phyloP scores from a whole-genome alignment of 495 filamentous ascomycete species.

The Neurospora cerealis region DNA sequence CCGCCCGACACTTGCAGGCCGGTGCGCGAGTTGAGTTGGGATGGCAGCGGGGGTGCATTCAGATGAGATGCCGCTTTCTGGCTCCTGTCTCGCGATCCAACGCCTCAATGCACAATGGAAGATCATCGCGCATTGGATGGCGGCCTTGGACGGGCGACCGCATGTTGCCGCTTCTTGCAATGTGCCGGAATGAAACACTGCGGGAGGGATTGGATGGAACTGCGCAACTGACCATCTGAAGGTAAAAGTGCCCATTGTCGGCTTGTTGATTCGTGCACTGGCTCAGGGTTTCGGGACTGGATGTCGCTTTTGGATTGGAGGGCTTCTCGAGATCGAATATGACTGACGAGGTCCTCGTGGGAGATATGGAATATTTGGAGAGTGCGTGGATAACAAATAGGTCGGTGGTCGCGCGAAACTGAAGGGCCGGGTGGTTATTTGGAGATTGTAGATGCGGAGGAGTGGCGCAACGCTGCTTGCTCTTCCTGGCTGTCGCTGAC shows the following conservation, averaged over 20 bases:
- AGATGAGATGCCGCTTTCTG: constrained; percentile 1
- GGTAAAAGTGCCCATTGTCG: constrained; percentile 38
- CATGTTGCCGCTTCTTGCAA: not conserved
- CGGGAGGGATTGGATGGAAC: not conserved
- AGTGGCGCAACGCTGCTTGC: not conserved
- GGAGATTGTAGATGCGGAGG: not conserved
- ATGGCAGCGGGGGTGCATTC: constrained; percentile 1
- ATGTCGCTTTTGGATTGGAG: not conserved
- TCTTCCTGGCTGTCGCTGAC: not conserved
- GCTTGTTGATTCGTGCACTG: not conserved
- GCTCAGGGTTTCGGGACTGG: not conserved
- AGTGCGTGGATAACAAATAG: not conserved
- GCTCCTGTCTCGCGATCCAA: constrained; percentile 6
- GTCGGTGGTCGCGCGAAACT: not conserved
- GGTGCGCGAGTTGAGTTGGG: not conserved
- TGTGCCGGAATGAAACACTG: not conserved
- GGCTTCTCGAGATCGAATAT: not conserved
- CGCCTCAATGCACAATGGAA: not conserved
- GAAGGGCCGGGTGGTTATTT: not conserved
- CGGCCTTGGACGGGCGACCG: not conserved
- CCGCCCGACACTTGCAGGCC: constrained; percentile 10
- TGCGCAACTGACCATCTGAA: constrained; percentile 43
- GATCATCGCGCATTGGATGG: not conserved
- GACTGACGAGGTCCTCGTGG: not conserved
- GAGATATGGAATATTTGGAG: not conserved